A percentile compares a stretch with the other conserved stretches of the same genome.
phyloP scores from a whole-genome alignment of 768 basidiomycete species.

The Macrolepiota albuminosa region DNA sequence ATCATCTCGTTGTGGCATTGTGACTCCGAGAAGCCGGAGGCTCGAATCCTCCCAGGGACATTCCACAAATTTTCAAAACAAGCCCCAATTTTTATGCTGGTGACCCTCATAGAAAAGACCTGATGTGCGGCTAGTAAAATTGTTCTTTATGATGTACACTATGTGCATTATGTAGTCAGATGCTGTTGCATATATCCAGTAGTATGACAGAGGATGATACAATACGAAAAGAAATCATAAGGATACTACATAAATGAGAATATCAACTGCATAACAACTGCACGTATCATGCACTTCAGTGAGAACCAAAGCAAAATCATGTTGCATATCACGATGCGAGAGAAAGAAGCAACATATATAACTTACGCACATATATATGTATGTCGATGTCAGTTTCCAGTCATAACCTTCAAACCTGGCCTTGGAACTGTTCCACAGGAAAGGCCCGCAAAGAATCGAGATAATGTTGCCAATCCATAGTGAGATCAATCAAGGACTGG shows the following conservation, averaged over 20 bases:
- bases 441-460: not conserved
- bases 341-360: not conserved
- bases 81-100: too few species aligned
- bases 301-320: too few species aligned
- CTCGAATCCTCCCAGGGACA: slow-evolving; percentile 1
- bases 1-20: slow-evolving; percentile 1
- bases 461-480: not conserved
- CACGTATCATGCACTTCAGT: not conserved
- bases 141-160: not conserved
- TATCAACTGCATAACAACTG: not conserved
- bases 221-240: not conserved
- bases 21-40: not conserved
- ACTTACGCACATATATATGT: not conserved
- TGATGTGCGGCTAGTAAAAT: not conserved
- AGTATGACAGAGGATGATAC: not conserved
- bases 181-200: not conserved
- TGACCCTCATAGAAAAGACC: not conserved
- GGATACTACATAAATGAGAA: not conserved
- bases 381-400: not conserved
- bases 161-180: not conserved
- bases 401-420: not conserved
- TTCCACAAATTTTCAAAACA: not conserved
- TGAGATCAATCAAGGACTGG: not conserved
- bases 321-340: not conserved
- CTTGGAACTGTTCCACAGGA: not conserved